phyloP scores from a whole-genome alignment of 2,329 filamentous ascomycete genomes.

The Triangularia verruculosa region DNA sequence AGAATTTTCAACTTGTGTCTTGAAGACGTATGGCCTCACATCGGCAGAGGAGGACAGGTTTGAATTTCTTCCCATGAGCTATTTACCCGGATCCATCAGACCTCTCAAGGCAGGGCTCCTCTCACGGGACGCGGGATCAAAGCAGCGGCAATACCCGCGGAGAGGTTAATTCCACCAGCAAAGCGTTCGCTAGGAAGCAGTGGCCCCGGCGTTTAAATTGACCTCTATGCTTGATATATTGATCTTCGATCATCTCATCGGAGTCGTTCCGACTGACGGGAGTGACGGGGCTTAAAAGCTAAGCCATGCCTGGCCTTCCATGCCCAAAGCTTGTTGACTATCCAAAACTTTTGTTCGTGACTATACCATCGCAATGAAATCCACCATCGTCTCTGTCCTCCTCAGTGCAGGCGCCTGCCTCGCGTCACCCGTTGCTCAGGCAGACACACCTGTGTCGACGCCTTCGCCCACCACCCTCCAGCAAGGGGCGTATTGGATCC shows the following conservation, averaged over 20 bases:
- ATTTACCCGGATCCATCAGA: constrained; percentile 1
- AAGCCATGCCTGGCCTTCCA: neutral
- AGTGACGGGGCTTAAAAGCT: neutral
- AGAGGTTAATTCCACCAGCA: constrained; percentile 2
- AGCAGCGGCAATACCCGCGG: neutral
- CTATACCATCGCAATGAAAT: constrained; percentile 18
- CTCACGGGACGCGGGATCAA: constrained; percentile 1
- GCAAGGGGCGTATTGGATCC: constrained; percentile 54
- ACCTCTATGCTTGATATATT: neutral
- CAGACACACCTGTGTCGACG: constrained; percentile 15
- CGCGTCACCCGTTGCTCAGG: constrained; percentile 17
- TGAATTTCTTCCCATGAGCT: neutral
- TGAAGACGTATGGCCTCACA: neutral
- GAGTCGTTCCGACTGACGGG: neutral
- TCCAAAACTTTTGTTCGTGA: neutral
- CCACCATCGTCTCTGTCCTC: constrained; percentile 12
- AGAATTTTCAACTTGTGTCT: neutral
- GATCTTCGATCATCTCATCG: neutral
- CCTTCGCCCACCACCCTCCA: constrained; percentile 42
- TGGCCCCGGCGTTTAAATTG: neutral
- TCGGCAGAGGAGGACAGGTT: neutral
- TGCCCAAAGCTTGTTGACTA: neutral
- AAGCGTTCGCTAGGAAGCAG: neutral
- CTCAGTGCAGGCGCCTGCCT: constrained; percentile 21
- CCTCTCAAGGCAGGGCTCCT: neutral